Evolutionary conservation across 352 stramenopile species (phyloP).

Genomic region (Phytophthora sp.): DNA sequence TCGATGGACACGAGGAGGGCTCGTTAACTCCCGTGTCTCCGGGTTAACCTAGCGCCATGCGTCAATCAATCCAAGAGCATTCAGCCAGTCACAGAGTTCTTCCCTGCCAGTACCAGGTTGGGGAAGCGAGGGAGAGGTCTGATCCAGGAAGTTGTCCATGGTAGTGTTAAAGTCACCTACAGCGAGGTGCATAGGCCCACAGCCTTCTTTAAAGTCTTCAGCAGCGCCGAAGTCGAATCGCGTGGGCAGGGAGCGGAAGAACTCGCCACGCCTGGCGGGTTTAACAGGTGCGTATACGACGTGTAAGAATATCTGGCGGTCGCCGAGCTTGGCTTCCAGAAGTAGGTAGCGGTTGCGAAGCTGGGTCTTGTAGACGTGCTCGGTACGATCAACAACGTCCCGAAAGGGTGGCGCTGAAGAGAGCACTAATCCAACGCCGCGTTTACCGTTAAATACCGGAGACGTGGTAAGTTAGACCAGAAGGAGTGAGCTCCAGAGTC

Average conservation of each 20-base stretch:
- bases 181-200: background rate
- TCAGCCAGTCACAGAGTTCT: slow-evolving; percentile 12
- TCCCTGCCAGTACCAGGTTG: background rate
- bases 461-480: no score
- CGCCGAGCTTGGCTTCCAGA: slow-evolving; percentile 1
- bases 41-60: slow-evolving; percentile 11
- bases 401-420: slow-evolving; percentile 13
- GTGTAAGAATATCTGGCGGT: background rate
- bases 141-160: slow-evolving; percentile 1
- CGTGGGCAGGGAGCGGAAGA: background rate
- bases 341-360: slow-evolving; percentile 21
- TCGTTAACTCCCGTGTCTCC: slow-evolving; percentile 5
- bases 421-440: no score
- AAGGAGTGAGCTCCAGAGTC: no score
- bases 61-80: slow-evolving; percentile 10
- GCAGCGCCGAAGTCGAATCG: background rate
- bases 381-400: slow-evolving; percentile 8
- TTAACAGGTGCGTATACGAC: slow-evolving; percentile 22
- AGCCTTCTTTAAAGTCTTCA: background rate
- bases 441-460: no score
- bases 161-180: slow-evolving; percentile 14
- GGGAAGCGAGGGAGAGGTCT: background rate
- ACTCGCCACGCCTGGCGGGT: background rate
- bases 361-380: background rate
- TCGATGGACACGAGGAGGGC: slow-evolving; percentile 3